Percentiles rank a stretch among this genome's conserved stretches.
Evolutionary conservation across 176 grass and related monocot genomes (phyloP).

Genomic region (Aegilops sharonensis): DNA sequence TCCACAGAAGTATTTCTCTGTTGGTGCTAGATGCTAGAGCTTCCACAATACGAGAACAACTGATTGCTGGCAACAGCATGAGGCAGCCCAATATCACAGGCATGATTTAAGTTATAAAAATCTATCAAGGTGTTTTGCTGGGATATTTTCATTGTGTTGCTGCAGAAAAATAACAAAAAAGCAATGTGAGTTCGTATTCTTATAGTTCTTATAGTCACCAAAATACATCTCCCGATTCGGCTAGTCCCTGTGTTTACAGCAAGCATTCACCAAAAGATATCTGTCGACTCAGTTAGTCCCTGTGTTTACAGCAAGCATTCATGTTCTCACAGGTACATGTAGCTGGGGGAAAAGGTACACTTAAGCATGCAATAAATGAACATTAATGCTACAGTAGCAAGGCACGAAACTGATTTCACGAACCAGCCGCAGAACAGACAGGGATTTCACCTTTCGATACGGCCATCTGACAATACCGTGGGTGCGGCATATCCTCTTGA

Average conservation of each 20-base stretch:
- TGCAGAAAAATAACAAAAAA: not conserved
- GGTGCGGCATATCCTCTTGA: constrained; percentile 92
- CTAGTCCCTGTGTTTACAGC: not conserved
- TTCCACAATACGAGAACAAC: not conserved
- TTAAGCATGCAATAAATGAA: not conserved
- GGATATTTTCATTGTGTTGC: not conserved
- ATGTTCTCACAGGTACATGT: not conserved
- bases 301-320: not conserved
- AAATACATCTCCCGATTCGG: not conserved
- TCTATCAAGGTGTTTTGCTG: not conserved
- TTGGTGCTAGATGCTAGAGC: not conserved
- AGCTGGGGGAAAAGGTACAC: not conserved
- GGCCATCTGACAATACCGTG: constrained; percentile 94
- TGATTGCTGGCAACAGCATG: not conserved
- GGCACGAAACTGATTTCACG: not conserved
- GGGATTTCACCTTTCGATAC: constrained; percentile 71
- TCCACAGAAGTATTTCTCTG: not conserved
- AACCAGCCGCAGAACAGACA: not conserved
- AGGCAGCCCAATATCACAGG: not conserved
- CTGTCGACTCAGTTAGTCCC: not conserved
- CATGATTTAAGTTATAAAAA: not conserved
- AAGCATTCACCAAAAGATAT: not conserved
- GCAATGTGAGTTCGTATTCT: not conserved
- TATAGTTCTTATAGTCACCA: not conserved
- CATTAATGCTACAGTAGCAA: not conserved